Evolutionary conservation across 495 filamentous ascomycete species (phyloP).

Genomic region (Pyrenula aspistea): DNA sequence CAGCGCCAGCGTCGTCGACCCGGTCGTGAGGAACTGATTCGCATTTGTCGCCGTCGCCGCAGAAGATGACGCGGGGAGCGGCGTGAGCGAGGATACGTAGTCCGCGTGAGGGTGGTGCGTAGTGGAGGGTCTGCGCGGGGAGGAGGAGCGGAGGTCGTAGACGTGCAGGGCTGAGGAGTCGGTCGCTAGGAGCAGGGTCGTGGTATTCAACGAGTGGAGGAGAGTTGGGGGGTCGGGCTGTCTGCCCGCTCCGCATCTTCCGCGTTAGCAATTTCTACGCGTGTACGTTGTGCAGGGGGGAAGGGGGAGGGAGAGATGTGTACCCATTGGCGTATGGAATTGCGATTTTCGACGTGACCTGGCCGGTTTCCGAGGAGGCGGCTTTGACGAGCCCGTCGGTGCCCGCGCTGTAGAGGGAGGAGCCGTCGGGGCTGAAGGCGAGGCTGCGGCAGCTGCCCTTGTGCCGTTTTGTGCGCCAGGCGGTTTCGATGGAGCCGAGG

Average conservation of each 20-base stretch:
- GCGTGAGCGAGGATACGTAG: slow-evolving; percentile 81
- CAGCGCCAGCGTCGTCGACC: slow-evolving; percentile 77
- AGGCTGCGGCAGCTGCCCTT: slow-evolving; percentile 82
- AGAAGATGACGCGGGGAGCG: slow-evolving; percentile 57
- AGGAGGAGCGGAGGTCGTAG: slow-evolving; percentile 67
- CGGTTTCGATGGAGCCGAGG: slow-evolving; percentile 63
- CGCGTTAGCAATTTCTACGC: slow-evolving; percentile 9
- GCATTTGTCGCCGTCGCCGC: slow-evolving; percentile 72
- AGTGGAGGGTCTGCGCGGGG: slow-evolving; percentile 50
- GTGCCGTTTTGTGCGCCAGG: slow-evolving; percentile 80
- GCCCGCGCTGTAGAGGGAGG: slow-evolving; percentile 72
- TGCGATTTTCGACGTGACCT: slow-evolving; percentile 61
- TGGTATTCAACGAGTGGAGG: slow-evolving; percentile 68
- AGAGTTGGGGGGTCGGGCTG: slow-evolving; percentile 57
- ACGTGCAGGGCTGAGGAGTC: slow-evolving; percentile 83
- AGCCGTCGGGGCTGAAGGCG: slow-evolving; percentile 64
- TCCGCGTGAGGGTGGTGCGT: slow-evolving; percentile 81
- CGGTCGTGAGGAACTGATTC: slow-evolving; percentile 89
- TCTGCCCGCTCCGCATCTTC: slow-evolving; percentile 8
- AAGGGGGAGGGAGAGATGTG: slow-evolving; percentile 9
- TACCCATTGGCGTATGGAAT: slow-evolving; percentile 28
- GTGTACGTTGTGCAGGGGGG: slow-evolving; percentile 1
- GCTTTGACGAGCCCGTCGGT: slow-evolving; percentile 85
- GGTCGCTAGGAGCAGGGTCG: slow-evolving; percentile 80
- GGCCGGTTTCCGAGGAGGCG: slow-evolving; percentile 66